Evolutionary conservation across 2,329 filamentous ascomycete genomes (phyloP).

Genomic region (Phialophora macrospora): DNA sequence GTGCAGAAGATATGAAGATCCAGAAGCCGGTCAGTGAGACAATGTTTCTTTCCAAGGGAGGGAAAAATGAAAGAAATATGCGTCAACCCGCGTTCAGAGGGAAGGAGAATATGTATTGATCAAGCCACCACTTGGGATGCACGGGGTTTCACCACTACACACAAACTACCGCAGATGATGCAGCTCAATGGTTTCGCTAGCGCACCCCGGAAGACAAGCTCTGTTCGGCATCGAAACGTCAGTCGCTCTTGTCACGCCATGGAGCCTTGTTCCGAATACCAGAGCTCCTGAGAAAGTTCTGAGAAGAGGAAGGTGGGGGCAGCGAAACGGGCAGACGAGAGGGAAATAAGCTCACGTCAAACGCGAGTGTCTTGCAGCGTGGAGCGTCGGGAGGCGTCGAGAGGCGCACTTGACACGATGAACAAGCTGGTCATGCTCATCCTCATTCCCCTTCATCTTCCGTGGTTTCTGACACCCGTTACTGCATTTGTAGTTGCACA

Average conservation of each 20-base stretch:
- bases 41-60: conserved; percentile 23
- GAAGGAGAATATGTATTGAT: conserved; percentile 22
- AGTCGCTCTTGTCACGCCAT: conserved; percentile 11
- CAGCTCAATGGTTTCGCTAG: conserved; percentile 3
- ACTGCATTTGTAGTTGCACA: neutral
- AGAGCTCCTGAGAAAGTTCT: neutral
- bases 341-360: conserved; percentile 25
- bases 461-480: neutral
- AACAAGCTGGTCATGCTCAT: neutral
- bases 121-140: conserved; percentile 1
- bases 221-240: conserved; percentile 6
- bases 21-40: conserved; percentile 30
- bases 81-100: conserved; percentile 22
- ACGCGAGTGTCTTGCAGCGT: conserved; percentile 18
- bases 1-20: neutral
- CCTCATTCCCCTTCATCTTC: conserved; percentile 1
- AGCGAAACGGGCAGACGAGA: neutral
- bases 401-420: neutral
- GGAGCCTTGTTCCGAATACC: neutral
- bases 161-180: conserved; percentile 2
- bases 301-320: conserved; percentile 11
- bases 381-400: neutral
- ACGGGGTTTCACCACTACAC: neutral
- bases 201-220: neutral
- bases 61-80: conserved; percentile 17